Base-by-base conservation (phyloP, 148 eudicot species). In the Cornus kousa region DNA sequence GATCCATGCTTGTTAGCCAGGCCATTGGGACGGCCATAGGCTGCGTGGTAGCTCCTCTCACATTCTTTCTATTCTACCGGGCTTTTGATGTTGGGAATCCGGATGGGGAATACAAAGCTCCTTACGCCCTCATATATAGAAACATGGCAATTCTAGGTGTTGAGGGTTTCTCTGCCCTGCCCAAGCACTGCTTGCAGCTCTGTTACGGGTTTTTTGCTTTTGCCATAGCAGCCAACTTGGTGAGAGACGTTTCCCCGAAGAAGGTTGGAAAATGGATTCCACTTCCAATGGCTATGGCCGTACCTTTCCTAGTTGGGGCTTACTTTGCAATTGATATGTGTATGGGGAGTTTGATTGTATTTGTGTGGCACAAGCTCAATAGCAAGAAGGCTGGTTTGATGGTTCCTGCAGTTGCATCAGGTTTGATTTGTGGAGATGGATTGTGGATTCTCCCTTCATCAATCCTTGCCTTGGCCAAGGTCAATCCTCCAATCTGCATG, bases 261-360 rank as follows among this genome's bases (percentile, higher is more conserved):
- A 86, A 71, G 24, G 35, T 90, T 1, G 91, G 92, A 8, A 87
- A 79, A 76, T 90, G 87, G 89, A 66, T 88, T 13, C 99, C 98
- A 0, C 89, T 92, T 28, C 99, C 98, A 6, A 96, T 90, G 94
- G 97, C 90, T 0, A 93, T 96, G 98, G 98, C 98, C 5, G 97
- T 96, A 75, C 99, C 99, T 11, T 95, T 95, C 77, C 85, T 93
- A 0, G 94, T 91, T 24, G 97, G 99, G 43, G 99, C 92, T 7
- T 85, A 85, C 74, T 91, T 96, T 84, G 97, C 98, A 3, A 92
- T 96, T 17, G 95, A 92, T 71, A 93, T 93, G 99, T 93, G 97
- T 22, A 76, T 87, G 46, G 99, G 97, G 62, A 93, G 98, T 75
- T 79, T 93, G 83, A 77, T 86, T 31, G 97, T 92, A 33, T 91